These are phyloP conservation scores for Malus hybrid DNA, from an alignment of 331 rosid genomes.

Conservation along the genomic window DNA sequence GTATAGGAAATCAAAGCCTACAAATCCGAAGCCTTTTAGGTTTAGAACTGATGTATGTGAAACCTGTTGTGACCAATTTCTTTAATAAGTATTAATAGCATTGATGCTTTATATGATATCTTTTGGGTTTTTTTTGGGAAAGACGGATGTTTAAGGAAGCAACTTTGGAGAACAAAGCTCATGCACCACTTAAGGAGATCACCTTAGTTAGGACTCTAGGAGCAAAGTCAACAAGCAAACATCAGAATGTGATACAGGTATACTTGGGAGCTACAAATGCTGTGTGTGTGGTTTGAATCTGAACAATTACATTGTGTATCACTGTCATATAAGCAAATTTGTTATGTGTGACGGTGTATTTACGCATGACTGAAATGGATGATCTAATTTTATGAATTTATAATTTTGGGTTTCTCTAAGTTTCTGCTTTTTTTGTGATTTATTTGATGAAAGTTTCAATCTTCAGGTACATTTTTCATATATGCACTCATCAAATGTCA, in stretches of 20 bases:
- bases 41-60: slow-evolving; percentile 83
- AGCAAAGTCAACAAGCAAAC: slow-evolving; percentile 28
- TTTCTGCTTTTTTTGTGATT: too few relatives aligned
- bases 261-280: too few relatives aligned
- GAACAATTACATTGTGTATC: too few relatives aligned
- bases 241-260: slow-evolving; percentile 25
- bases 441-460: too few relatives aligned
- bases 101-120: slow-evolving; percentile 5
- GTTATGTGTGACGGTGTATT: too few relatives aligned
- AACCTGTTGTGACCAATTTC: slow-evolving; percentile 9
- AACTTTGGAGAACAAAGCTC: slow-evolving; percentile 52
- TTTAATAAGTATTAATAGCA: not conserved
- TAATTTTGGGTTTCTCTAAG: too few relatives aligned
- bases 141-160: slow-evolving; percentile 89
- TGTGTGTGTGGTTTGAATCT: too few relatives aligned
- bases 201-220: slow-evolving; percentile 22
- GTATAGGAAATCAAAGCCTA: slow-evolving; percentile 64
- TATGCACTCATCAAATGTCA: too few relatives aligned
- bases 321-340: too few relatives aligned
- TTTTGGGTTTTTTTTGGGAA: slow-evolving; percentile 42
- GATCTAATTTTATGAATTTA: too few relatives aligned
- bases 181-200: slow-evolving; percentile 43
- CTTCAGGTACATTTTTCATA: too few relatives aligned
- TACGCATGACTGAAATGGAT: too few relatives aligned
- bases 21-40: slow-evolving; percentile 93